Evolutionary conservation across 2,329 filamentous ascomycete genomes (phyloP), one percentile per base, ranked within the genome.

Genomic region (Aaosphaeria pasadenensis): DNA sequence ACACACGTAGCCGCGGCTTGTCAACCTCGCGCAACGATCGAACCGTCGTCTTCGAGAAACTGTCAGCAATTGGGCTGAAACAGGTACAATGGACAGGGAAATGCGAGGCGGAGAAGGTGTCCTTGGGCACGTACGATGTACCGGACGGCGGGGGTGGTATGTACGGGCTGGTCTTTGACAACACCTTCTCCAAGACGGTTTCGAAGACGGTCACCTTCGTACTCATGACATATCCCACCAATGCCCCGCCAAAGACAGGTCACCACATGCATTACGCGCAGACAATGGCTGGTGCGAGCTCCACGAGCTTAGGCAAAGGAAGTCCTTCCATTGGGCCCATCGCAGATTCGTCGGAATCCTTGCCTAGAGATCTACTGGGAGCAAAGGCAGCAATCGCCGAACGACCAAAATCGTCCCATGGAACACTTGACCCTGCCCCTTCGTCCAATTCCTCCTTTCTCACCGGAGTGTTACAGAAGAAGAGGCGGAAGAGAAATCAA

Each of bases 91-190:
- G 94, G 94, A 79, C 88, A 57, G 94, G 94, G 38, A 96, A 92
- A 77, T 97, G 91, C 70, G 92, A 97, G 72, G 91, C 94, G 35
- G 92, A 97, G 74, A 92, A 94, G 74, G 91, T 96, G 44, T 88
- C 89, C 17, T 90, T 92, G 70, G 94, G 92, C 31, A 94, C 86
- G 17, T 89, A 90, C 67, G 88, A 96, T 64, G 89, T 97, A 28
- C 76, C 77, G 1, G 63, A 76, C 6, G 84, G 84, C 32, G 84
- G 94, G 54, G 89, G 86, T 28, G 94, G 94, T 64, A 96, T 96
- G 83, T 99, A 95, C 67, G 94, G 91, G 48, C 77, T 99, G 52
- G 90, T 97, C 31, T 96, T 99, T 65, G 94, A 99, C 81, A 99
- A 99, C 66, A 99, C 94, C 30, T 99, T 99, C 69, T 96, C 91